These are phyloP conservation scores for Ustilago curta DNA, from an alignment of 1,284 basidiomycete species.

Conservation along the genomic window DNA sequence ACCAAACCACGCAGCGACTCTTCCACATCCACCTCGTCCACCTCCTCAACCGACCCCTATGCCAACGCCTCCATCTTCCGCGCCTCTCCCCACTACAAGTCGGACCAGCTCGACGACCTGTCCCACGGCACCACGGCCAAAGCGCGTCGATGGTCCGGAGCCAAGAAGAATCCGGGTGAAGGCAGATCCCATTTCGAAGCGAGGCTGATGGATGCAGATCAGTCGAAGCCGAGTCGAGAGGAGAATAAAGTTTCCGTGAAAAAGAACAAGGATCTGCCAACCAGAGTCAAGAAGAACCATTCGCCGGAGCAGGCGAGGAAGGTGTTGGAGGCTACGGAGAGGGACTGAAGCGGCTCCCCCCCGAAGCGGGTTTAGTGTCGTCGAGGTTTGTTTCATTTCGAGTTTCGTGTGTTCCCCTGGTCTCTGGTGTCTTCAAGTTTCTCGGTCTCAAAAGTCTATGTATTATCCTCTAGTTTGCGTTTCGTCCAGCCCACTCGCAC, in stretches of 20 bases:
- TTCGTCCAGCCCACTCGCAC: not conserved
- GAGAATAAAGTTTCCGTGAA: conserved; percentile 36
- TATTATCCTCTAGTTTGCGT: not conserved
- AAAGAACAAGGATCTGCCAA: conserved; percentile 48
- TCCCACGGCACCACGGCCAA: conserved; percentile 43
- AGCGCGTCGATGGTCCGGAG: conserved; percentile 40
- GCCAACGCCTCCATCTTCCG: conserved; percentile 43
- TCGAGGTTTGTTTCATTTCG: not conserved
- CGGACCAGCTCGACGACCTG: conserved; percentile 44
- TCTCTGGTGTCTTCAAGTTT: not conserved
- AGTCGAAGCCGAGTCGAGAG: conserved; percentile 12
- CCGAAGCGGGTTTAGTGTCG: not conserved
- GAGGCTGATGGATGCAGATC: conserved; percentile 14
- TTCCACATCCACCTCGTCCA: conserved; percentile 25
- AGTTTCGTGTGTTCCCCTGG: not conserved
- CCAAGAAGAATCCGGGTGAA: conserved; percentile 40
- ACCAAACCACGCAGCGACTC: conserved; percentile 40
- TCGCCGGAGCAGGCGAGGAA: conserved; percentile 33
- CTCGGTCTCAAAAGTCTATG: not conserved
- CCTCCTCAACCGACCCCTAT: conserved; percentile 33
- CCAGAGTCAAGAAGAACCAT: conserved; percentile 45
- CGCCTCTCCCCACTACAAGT: conserved; percentile 34
- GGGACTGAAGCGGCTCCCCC: conserved; percentile 1
- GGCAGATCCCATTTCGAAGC: conserved; percentile 38
- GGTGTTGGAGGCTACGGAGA: conserved; percentile 26